These are phyloP conservation scores for Phaffia australis DNA, from an alignment of 768 basidiomycete genomes.

Conservation along the genomic window DNA sequence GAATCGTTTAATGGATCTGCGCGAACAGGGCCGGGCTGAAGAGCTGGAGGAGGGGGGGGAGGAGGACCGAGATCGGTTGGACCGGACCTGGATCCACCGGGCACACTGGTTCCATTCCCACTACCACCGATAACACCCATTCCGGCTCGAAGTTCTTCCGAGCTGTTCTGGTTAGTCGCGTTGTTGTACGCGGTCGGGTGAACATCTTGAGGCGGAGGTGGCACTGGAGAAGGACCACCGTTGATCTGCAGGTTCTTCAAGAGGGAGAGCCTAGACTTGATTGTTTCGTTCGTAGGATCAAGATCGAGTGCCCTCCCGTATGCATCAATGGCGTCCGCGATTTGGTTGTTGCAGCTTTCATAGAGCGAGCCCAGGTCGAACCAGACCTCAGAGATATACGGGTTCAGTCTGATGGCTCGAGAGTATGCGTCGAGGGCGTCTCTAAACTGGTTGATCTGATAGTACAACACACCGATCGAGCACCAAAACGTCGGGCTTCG, in stretches of 20 bases:
- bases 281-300: conserved; percentile 71
- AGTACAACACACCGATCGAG: conserved; percentile 96
- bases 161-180: conserved; percentile 24
- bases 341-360: conserved; percentile 98
- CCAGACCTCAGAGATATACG: conserved; percentile 90
- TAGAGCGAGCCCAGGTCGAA: conserved; percentile 95
- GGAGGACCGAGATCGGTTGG: neutral
- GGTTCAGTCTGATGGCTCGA: conserved; percentile 95
- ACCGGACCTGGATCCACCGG: neutral
- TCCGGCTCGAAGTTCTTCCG: conserved; percentile 9
- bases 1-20: too few species aligned
- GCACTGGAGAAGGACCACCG: conserved; percentile 62
- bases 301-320: conserved; percentile 91
- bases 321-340: conserved; percentile 95
- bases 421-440: conserved; percentile 98
- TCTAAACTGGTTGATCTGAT: conserved; percentile 98
- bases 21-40: too few species aligned
- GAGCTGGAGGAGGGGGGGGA: neutral
- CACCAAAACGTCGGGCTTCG: conserved; percentile 99
- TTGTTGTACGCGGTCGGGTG: conserved; percentile 84
- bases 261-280: conserved; percentile 66
- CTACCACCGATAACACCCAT: conserved; percentile 19
- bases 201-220: conserved; percentile 87
- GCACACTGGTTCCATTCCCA: conserved; percentile 7
- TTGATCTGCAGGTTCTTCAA: conserved; percentile 67